phyloP scores from a whole-genome alignment of 1,139 yeast species.

The Candida buenavistaensis region DNA sequence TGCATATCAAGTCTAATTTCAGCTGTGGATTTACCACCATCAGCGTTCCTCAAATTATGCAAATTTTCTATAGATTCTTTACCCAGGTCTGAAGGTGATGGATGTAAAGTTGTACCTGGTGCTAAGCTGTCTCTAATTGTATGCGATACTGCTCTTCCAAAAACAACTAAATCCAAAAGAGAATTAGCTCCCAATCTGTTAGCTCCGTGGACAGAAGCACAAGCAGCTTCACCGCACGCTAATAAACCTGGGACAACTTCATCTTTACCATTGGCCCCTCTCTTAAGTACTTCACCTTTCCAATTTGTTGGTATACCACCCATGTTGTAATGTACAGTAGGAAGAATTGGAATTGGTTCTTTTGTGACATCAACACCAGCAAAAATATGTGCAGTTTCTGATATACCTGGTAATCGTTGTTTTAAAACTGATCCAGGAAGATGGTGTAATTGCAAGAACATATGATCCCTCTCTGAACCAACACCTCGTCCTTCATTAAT shows the following conservation, averaged over 20 bases:
- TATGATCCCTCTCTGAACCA: conserved; percentile 93
- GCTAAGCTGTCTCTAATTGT: conserved; percentile 80
- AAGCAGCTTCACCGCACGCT: conserved; percentile 99
- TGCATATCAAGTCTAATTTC: conserved; percentile 91
- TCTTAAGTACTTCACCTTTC: conserved; percentile 90
- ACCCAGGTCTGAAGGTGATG: conserved; percentile 81
- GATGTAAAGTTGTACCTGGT: conserved; percentile 83
- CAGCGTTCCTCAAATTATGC: conserved; percentile 82
- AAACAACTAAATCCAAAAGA: conserved; percentile 90
- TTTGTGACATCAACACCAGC: conserved; percentile 99
- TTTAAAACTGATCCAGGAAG: conserved; percentile 87
- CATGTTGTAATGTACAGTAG: conserved; percentile 99
- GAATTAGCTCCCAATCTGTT: conserved; percentile 99
- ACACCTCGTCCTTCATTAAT: conserved; percentile 99
- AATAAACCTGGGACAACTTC: conserved; percentile 87
- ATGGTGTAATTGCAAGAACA: conserved; percentile 90
- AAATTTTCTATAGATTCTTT: conserved; percentile 85
- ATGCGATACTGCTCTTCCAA: conserved; percentile 97
- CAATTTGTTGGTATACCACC: conserved; percentile 99
- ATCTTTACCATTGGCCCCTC: conserved; percentile 87
- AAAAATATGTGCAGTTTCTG: conserved; percentile 96
- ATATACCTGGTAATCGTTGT: conserved; percentile 98
- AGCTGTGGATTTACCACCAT: conserved; percentile 81
- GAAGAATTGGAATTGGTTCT: conserved; percentile 97
- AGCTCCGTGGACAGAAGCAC: conserved; percentile 99